A percentile compares a stretch with the other conserved stretches of the same genome.
These are phyloP conservation scores for Stereum hirsutum DNA, from an alignment of 1,284 basidiomycete genomes.

Conservation along the genomic window DNA sequence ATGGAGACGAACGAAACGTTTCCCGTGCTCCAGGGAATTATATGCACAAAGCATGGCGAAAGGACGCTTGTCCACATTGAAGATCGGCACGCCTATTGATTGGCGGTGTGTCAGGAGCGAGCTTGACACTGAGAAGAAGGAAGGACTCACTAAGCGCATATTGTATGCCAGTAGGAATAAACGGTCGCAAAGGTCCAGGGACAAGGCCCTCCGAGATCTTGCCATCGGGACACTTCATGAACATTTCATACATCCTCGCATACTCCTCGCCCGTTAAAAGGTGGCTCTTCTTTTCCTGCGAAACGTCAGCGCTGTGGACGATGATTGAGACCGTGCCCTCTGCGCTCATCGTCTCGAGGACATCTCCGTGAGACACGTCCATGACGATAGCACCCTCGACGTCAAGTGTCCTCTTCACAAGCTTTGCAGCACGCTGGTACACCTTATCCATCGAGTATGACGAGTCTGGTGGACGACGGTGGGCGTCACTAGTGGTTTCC, in stretches of 20 bases:
- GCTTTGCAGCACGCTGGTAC: slow-evolving; percentile 79
- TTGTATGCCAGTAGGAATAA: slow-evolving; percentile 73
- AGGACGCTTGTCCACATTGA: slow-evolving; percentile 89
- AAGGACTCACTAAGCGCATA: slow-evolving; percentile 69
- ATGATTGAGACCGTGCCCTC: slow-evolving; percentile 62
- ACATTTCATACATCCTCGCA: slow-evolving; percentile 64
- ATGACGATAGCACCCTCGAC: slow-evolving; percentile 88
- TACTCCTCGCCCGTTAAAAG: slow-evolving; percentile 62
- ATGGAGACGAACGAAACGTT: slow-evolving; percentile 57
- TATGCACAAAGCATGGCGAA: slow-evolving; percentile 92
- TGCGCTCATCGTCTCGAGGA: slow-evolving; percentile 64
- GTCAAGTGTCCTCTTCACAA: slow-evolving; percentile 85
- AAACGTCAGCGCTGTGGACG: slow-evolving; percentile 38
- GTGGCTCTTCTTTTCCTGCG: slow-evolving; percentile 31
- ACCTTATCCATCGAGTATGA: slow-evolving; percentile 71
- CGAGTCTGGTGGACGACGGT: slow-evolving; percentile 14
- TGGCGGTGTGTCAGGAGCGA: not conserved
- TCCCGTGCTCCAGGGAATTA: slow-evolving; percentile 70
- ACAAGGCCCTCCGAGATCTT: slow-evolving; percentile 80
- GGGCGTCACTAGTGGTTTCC: slow-evolving; percentile 20
- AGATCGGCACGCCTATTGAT: slow-evolving; percentile 74
- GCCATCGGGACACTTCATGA: slow-evolving; percentile 72
- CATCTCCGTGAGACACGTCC: slow-evolving; percentile 88
- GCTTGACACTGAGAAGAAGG: not conserved
- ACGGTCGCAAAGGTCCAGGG: slow-evolving; percentile 67